Conservation (phyloP, 1,284 basidiomycete species). For the Wallemia ichthyophaga region DNA sequence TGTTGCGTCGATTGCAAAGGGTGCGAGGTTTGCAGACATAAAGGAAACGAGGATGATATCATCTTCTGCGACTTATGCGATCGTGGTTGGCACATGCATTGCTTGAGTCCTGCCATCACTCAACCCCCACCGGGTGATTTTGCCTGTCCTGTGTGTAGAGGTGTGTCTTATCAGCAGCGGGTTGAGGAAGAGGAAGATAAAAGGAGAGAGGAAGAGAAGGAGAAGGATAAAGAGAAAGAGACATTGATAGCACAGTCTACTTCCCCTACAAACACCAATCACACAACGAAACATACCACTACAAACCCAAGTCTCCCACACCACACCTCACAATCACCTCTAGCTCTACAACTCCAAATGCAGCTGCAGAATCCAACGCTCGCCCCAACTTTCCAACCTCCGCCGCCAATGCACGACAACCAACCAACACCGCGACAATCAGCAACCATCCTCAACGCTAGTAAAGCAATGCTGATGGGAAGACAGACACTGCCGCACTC, state of each 20-base stretch:
- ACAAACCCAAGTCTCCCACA: neutral
- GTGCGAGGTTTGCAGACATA: slow-evolving; percentile 59
- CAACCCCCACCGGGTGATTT: neutral
- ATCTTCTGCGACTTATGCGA: slow-evolving; percentile 87
- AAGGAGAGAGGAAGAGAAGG: too few relatives aligned
- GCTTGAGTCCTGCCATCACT: neutral
- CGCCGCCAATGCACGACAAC: neutral
- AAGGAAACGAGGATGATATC: slow-evolving; percentile 72
- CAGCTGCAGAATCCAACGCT: too few relatives aligned
- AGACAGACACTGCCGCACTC: neutral
- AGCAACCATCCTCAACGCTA: neutral
- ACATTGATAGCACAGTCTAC: too few relatives aligned
- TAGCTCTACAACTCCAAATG: too few relatives aligned
- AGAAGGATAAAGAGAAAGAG: too few relatives aligned
- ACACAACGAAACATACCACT: too few relatives aligned
- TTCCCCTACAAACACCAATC: too few relatives aligned
- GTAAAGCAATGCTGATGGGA: neutral
- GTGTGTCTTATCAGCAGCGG: too few relatives aligned
- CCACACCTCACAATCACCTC: neutral
- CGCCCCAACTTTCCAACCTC: neutral
- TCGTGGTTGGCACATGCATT: slow-evolving; percentile 17
- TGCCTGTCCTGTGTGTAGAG: neutral
- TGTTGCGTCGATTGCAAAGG: slow-evolving; percentile 74
- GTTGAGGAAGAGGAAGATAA: too few relatives aligned
- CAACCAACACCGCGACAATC: neutral